Evolutionary conservation across 805 yeast genomes (phyloP).

Genomic region (Candida chauliodis): DNA sequence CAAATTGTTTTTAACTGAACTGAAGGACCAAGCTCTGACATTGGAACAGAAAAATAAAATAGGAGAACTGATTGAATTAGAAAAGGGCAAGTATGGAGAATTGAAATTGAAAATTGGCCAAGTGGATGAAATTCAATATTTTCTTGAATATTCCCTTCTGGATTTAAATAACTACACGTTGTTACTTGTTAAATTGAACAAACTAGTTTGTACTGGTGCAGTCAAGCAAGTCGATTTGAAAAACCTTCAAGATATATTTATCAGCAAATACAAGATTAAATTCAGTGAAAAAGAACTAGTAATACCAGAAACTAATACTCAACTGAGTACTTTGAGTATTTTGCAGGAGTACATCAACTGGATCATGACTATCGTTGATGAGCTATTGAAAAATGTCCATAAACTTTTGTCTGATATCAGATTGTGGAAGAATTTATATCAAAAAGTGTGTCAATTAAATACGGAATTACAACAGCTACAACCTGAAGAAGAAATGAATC

Average conservation of each 20-base stretch:
- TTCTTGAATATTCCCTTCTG: slow-evolving; percentile 42
- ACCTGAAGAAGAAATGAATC: neutral
- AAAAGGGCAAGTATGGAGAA: slow-evolving; percentile 21
- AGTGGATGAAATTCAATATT: slow-evolving; percentile 42
- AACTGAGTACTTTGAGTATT: neutral
- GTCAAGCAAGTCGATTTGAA: slow-evolving; percentile 32
- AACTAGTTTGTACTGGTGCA: slow-evolving; percentile 29
- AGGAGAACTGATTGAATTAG: slow-evolving; percentile 14
- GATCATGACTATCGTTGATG: slow-evolving; percentile 8
- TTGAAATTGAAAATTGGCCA: slow-evolving; percentile 19
- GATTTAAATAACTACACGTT: slow-evolving; percentile 36
- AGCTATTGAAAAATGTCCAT: slow-evolving; percentile 22
- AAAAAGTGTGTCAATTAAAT: slow-evolving; percentile 23
- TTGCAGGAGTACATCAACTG: slow-evolving; percentile 8
- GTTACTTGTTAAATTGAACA: slow-evolving; percentile 32
- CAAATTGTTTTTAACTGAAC: slow-evolving; percentile 5
- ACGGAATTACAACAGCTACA: slow-evolving; percentile 28
- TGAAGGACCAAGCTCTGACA: slow-evolving; percentile 21
- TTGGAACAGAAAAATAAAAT: slow-evolving; percentile 29
- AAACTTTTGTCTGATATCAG: slow-evolving; percentile 21
- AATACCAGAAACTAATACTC: slow-evolving; percentile 1
- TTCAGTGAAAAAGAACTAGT: neutral
- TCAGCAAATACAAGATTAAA: neutral
- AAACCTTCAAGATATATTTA: slow-evolving; percentile 16
- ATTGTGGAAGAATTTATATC: slow-evolving; percentile 30